Percentiles rank a stretch among this genome's conserved stretches.
Conservation (phyloP, 192 early-diverging fungal genomes). For the Entomortierella beljakovae region DNA sequence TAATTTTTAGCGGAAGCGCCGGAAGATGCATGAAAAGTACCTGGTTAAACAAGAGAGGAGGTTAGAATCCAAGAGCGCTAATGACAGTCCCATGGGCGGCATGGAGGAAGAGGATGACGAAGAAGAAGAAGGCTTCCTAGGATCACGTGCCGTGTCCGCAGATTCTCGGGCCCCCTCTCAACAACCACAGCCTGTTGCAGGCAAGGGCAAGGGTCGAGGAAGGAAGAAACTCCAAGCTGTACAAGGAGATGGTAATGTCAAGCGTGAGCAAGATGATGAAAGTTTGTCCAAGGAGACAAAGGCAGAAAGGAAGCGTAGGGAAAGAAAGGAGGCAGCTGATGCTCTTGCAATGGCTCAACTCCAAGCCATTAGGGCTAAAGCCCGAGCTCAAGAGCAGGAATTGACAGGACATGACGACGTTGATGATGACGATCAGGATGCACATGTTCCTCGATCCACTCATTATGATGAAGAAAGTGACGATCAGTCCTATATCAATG, state of each 20-base stretch:
- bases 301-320: constrained; percentile 39
- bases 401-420: constrained; percentile 14
- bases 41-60: constrained; percentile 43
- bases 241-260: constrained; percentile 11
- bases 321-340: constrained; percentile 37
- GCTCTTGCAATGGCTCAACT: constrained; percentile 48
- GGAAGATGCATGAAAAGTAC: constrained; percentile 53
- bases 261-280: constrained; percentile 27
- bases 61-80: constrained; percentile 11
- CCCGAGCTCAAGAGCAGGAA: constrained; percentile 21
- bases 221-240: constrained; percentile 34
- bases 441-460: constrained; percentile 31
- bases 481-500: constrained; percentile 19
- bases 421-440: constrained; percentile 32
- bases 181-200: background rate
- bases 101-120: constrained; percentile 14
- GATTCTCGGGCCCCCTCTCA: constrained; percentile 12
- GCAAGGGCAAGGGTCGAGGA: constrained; percentile 27
- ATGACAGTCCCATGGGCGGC: background rate
- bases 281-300: constrained; percentile 28
- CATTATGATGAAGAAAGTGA: constrained; percentile 33
- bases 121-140: constrained; percentile 42
- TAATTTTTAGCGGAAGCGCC: constrained; percentile 28
- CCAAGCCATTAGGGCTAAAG: constrained; percentile 41
- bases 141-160: constrained; percentile 1